phyloP scores from a whole-genome alignment of 148 eudicot species.

The Arbutus unedo region DNA sequence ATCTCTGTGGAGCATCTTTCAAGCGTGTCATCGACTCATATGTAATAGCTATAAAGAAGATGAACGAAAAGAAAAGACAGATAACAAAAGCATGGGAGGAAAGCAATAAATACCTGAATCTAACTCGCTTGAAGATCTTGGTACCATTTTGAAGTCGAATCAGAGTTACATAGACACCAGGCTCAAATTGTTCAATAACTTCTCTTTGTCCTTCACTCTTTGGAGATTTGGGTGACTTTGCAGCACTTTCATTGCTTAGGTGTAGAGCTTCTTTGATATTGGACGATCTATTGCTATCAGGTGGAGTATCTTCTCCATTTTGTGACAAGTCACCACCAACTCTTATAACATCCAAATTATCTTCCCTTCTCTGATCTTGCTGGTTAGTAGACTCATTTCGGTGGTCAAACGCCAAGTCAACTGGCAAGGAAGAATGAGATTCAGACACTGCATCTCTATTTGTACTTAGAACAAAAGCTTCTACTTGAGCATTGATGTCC shows the following conservation, averaged over 20 bases:
- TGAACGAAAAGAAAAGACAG: neutral
- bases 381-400: constrained; percentile 27
- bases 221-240: constrained; percentile 24
- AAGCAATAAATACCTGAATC: constrained; percentile 62
- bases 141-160: constrained; percentile 52
- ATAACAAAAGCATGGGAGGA: neutral
- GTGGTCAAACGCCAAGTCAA: constrained; percentile 12
- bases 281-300: constrained; percentile 26
- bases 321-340: constrained; percentile 30
- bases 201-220: constrained; percentile 44
- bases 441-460: constrained; percentile 18
- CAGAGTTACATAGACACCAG: constrained; percentile 75
- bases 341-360: constrained; percentile 23
- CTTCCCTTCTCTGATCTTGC: constrained; percentile 16
- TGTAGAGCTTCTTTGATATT: constrained; percentile 25
- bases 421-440: constrained; percentile 19
- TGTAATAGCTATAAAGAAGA: neutral
- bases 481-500: constrained; percentile 45
- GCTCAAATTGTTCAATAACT: constrained; percentile 76
- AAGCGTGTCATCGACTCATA: neutral
- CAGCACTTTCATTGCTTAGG: constrained; percentile 25
- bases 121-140: constrained; percentile 69
- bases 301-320: constrained; percentile 23
- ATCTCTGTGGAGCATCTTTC: too few species aligned
- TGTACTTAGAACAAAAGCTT: constrained; percentile 35